Evolutionary conservation across 2,329 filamentous ascomycete genomes (phyloP).

Genomic region (Botrytis porri): DNA sequence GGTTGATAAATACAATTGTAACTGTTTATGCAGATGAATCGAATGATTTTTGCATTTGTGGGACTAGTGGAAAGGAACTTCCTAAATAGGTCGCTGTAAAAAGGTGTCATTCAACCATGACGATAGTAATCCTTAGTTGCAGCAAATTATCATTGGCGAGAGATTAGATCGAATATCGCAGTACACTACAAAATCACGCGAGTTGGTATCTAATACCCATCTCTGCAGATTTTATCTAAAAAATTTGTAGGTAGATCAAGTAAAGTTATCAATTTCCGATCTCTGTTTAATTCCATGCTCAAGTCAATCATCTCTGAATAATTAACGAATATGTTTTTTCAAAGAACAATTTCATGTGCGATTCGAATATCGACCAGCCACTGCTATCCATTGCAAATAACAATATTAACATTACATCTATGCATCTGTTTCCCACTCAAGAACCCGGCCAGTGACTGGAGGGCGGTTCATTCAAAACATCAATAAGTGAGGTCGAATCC

Average conservation of each 20-base stretch:
- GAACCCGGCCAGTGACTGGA: not conserved
- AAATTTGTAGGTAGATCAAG: not conserved
- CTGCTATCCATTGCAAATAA: not conserved
- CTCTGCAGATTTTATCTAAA: not conserved
- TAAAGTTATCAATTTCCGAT: not conserved
- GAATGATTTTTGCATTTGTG: not conserved
- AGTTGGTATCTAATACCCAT: not conserved
- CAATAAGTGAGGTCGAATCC: not conserved
- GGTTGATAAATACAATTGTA: not conserved
- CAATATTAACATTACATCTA: not conserved
- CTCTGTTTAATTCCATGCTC: not conserved
- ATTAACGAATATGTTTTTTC: not conserved
- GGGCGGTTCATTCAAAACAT: not conserved
- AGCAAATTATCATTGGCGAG: not conserved
- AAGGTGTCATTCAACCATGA: not conserved
- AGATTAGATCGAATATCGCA: not conserved
- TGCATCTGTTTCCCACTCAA: no score
- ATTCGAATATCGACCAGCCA: not conserved
- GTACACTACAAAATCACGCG: not conserved
- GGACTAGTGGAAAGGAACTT: slow-evolving; percentile 1
- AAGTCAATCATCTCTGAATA: not conserved
- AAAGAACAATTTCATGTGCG: not conserved
- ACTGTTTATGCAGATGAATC: not conserved
- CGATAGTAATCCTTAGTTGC: not conserved
- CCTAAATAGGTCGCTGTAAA: not conserved